Evolutionary conservation across 2,329 filamentous ascomycete genomes (phyloP).

Genomic region (Phoma sp.): DNA sequence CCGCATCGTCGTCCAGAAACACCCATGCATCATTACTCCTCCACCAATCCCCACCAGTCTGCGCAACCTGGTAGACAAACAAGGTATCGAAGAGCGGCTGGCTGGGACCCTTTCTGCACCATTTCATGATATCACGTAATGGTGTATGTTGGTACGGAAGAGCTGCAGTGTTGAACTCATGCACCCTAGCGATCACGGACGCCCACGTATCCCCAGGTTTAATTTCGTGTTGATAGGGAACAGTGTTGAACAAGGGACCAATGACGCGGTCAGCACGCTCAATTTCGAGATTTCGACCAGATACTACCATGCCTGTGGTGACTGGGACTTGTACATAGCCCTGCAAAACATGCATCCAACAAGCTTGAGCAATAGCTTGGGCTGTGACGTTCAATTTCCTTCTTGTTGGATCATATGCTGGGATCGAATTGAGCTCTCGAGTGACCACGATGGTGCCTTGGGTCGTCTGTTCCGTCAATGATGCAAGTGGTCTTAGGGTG

Average conservation of each 20-base stretch:
- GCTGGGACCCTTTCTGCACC: conserved; percentile 66
- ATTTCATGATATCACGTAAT: conserved; percentile 81
- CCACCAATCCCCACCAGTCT: conserved; percentile 29
- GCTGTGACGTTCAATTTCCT: conserved; percentile 73
- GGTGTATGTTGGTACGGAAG: conserved; percentile 81
- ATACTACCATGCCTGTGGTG: conserved; percentile 77
- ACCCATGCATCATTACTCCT: conserved; percentile 61
- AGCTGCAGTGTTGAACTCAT: conserved; percentile 72
- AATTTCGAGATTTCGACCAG: conserved; percentile 76
- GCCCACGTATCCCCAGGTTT: conserved; percentile 62
- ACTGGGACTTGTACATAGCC: conserved; percentile 57
- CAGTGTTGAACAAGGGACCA: conserved; percentile 88
- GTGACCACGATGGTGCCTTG: conserved; percentile 31
- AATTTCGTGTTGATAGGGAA: conserved; percentile 71
- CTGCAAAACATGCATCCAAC: conserved; percentile 72
- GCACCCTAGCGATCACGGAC: conserved; percentile 68
- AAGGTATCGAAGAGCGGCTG: conserved; percentile 73
- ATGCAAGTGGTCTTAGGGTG: conserved; percentile 38
- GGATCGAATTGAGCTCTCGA: conserved; percentile 55
- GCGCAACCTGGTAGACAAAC: conserved; percentile 76
- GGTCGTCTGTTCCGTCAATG: conserved; percentile 26
- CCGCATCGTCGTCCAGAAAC: conserved; percentile 47
- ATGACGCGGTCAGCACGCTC: conserved; percentile 71
- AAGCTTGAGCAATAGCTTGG: conserved; percentile 79
- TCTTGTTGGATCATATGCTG: conserved; percentile 57